These are phyloP conservation scores for Sindora glabra DNA, from an alignment of 306 rosid species.

Conservation along the genomic window DNA sequence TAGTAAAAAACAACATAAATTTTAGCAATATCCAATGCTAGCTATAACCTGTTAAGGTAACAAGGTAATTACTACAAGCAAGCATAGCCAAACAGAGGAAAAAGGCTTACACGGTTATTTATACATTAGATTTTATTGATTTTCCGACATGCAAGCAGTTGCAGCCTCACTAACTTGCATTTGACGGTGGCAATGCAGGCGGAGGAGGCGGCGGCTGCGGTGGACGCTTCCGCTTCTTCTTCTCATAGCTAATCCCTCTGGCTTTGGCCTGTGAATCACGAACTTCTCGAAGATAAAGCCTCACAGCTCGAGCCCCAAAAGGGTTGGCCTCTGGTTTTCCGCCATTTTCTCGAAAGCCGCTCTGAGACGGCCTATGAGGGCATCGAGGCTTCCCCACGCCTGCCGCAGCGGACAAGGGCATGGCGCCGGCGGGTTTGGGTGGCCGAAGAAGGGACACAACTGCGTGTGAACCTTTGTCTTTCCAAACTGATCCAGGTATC, in stretches of 20 bases:
- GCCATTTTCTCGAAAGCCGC: slow-evolving; percentile 79
- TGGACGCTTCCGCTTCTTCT: slow-evolving; percentile 67
- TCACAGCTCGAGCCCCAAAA: slow-evolving; percentile 72
- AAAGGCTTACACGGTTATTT: too few relatives aligned
- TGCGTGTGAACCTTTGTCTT: slow-evolving; percentile 71
- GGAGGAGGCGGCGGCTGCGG: slow-evolving; percentile 20
- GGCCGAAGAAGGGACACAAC: slow-evolving; percentile 75
- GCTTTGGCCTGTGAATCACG: slow-evolving; percentile 80
- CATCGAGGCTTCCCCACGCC: slow-evolving; percentile 90
- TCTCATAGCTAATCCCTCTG: slow-evolving; percentile 70
- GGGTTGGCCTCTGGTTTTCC: slow-evolving; percentile 76
- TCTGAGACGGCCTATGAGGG: slow-evolving; percentile 69
- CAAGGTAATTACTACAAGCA: too few relatives aligned
- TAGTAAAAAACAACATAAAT: too few relatives aligned
- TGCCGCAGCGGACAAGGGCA: slow-evolving; percentile 80
- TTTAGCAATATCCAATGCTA: too few relatives aligned
- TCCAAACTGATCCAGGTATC: slow-evolving; percentile 77
- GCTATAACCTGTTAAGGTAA: too few relatives aligned
- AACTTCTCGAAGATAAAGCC: slow-evolving; percentile 72
- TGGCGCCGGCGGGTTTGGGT: slow-evolving; percentile 78
- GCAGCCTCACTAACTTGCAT: slow-evolving; percentile 5
- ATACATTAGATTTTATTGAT: background rate
- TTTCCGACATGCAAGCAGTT: background rate
- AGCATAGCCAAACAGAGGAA: background rate
- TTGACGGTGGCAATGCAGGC: slow-evolving; percentile 3